These are phyloP conservation scores for Funneliformis caledonium DNA, from an alignment of 371 early-diverging fungal species.

Conservation along the genomic window DNA sequence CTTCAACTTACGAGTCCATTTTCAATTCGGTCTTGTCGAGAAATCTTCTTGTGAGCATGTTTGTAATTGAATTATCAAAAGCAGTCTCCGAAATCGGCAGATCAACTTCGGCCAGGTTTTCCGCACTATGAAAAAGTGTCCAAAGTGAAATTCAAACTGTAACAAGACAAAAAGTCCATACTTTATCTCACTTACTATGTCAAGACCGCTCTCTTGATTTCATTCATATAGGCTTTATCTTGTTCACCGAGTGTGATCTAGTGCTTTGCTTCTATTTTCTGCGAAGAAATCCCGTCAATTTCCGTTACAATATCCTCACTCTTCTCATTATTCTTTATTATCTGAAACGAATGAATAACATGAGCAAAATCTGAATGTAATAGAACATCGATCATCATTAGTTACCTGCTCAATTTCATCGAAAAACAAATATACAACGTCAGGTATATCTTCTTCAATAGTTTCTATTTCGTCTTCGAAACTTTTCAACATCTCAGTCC, in stretches of 20 bases:
- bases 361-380: slow-evolving; percentile 26
- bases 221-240: slow-evolving; percentile 10
- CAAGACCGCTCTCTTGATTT: slow-evolving; percentile 15
- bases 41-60: slow-evolving; percentile 38
- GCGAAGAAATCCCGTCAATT: slow-evolving; percentile 25
- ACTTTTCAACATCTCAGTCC: slow-evolving; percentile 39
- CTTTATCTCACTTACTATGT: slow-evolving; percentile 31
- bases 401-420: slow-evolving; percentile 40
- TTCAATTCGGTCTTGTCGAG: slow-evolving; percentile 35
- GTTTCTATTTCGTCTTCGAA: slow-evolving; percentile 34
- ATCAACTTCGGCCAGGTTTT: slow-evolving; percentile 33
- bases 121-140: slow-evolving; percentile 31
- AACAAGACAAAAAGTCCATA: slow-evolving; percentile 1
- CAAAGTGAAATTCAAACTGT: slow-evolving; percentile 11
- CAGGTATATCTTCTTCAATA: slow-evolving; percentile 36
- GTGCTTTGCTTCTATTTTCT: slow-evolving; percentile 10
- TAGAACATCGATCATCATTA: slow-evolving; percentile 22
- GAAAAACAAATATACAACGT: slow-evolving; percentile 38
- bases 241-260: neutral
- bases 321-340: slow-evolving; percentile 21
- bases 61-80: slow-evolving; percentile 35
- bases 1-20: slow-evolving; percentile 38
- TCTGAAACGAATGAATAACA: slow-evolving; percentile 24
- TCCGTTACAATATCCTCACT: slow-evolving; percentile 18
- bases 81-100: slow-evolving; percentile 35